Percentiles rank a stretch among this genome's conserved stretches.
These are phyloP conservation scores for Toxicodendron radicans DNA, from an alignment of 345 rosid genomes.

Conservation along the genomic window DNA sequence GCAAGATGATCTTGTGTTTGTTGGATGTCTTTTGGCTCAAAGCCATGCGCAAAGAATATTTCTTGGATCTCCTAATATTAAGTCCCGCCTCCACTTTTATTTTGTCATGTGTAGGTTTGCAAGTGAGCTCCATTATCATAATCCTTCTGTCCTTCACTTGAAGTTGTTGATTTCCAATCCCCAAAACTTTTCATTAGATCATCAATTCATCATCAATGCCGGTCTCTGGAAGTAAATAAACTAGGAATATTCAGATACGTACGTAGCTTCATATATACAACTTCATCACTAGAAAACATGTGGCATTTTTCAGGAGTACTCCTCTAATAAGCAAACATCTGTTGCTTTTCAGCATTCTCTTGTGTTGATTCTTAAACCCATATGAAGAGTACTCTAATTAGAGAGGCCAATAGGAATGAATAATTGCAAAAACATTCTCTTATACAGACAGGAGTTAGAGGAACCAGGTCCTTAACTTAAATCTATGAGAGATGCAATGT, in stretches of 20 bases:
- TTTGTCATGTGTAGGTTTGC: background rate
- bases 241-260: too few species aligned
- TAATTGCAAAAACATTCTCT: too few species aligned
- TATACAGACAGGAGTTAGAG: too few species aligned
- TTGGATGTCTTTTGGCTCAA: background rate
- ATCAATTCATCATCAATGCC: background rate
- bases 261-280: background rate
- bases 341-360: too few species aligned
- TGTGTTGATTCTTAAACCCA: too few species aligned
- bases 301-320: too few species aligned
- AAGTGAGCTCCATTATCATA: background rate
- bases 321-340: too few species aligned
- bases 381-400: too few species aligned
- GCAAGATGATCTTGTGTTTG: background rate
- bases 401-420: too few species aligned
- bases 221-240: background rate
- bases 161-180: background rate
- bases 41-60: background rate
- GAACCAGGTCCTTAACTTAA: too few species aligned
- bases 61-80: background rate
- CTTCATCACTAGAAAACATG: too few species aligned
- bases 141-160: background rate
- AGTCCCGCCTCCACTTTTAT: background rate
- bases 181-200: background rate
- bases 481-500: too few species aligned